Evolutionary conservation across 2,329 filamentous ascomycete species (phyloP).

Genomic region (Aspergillus ochraceoroseus): DNA sequence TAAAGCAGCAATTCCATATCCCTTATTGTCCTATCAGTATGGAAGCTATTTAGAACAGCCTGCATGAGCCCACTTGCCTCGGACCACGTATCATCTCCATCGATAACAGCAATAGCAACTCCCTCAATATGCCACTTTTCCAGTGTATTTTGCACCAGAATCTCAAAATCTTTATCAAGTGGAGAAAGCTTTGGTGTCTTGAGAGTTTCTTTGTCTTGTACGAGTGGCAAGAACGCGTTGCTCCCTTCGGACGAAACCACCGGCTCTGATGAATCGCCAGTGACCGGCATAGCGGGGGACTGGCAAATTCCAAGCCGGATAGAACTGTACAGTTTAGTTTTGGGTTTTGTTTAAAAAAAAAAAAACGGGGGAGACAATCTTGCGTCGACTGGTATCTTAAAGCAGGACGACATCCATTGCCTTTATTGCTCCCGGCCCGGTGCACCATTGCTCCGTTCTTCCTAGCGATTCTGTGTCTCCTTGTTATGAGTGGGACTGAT

Average conservation of each 20-base stretch:
- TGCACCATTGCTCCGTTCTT: too few species aligned
- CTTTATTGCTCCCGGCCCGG: too few species aligned
- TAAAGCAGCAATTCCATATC: constrained; percentile 28
- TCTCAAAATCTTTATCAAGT: neutral
- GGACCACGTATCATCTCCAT: constrained; percentile 5
- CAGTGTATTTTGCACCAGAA: neutral
- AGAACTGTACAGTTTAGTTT: neutral
- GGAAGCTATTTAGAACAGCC: neutral
- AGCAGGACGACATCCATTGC: too few species aligned
- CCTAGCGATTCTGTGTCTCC: too few species aligned
- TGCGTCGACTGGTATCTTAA: too few species aligned
- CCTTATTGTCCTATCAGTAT: constrained; percentile 19
- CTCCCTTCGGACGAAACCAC: neutral
- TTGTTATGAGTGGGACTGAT: too few species aligned
- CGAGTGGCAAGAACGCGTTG: neutral
- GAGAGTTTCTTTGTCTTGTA: neutral
- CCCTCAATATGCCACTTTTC: constrained; percentile 5
- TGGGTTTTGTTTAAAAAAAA: neutral
- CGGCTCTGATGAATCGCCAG: neutral
- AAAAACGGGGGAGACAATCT: too few species aligned
- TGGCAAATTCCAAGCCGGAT: neutral
- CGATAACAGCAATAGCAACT: constrained; percentile 13
- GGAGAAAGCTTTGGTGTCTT: neutral
- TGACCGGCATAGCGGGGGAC: neutral
- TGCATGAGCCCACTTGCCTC: neutral